phyloP scores from a whole-genome alignment of 1,284 basidiomycete species.

The Filobasidium uniguttulatum region DNA sequence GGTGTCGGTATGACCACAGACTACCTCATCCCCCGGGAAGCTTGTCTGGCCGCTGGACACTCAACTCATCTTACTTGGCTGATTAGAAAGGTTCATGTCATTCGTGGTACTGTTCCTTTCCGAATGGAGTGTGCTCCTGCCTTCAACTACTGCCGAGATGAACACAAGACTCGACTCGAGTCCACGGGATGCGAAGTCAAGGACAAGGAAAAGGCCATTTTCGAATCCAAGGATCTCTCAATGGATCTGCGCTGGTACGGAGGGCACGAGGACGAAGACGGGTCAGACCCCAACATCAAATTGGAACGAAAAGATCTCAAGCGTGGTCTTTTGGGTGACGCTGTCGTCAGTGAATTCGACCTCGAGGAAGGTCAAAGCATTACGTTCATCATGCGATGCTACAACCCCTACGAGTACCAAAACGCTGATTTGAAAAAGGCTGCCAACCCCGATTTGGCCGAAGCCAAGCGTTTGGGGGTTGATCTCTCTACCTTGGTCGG shows the following conservation, averaged over 20 bases:
- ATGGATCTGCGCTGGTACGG: slow-evolving; percentile 63
- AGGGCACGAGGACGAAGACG: slow-evolving; percentile 38
- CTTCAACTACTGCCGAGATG: slow-evolving; percentile 73
- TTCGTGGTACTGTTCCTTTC: slow-evolving; percentile 62
- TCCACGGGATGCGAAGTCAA: slow-evolving; percentile 40
- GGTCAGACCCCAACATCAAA: slow-evolving; percentile 44
- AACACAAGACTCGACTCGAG: slow-evolving; percentile 49
- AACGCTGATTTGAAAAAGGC: slow-evolving; percentile 23
- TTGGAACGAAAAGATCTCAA: slow-evolving; percentile 39
- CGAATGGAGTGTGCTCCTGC: slow-evolving; percentile 77
- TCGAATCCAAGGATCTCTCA: slow-evolving; percentile 48
- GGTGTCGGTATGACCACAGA: slow-evolving; percentile 62
- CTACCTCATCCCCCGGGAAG: slow-evolving; percentile 9
- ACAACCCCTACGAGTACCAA: slow-evolving; percentile 26
- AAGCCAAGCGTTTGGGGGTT: slow-evolving; percentile 42
- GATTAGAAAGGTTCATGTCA: slow-evolving; percentile 68
- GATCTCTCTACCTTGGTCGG: slow-evolving; percentile 42
- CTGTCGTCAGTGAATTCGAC: slow-evolving; percentile 38
- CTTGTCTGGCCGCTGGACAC: slow-evolving; percentile 16
- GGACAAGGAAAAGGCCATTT: slow-evolving; percentile 48
- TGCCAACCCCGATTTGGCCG: slow-evolving; percentile 26
- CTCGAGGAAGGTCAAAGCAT: slow-evolving; percentile 70
- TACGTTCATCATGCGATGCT: slow-evolving; percentile 62
- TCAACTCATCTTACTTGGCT: slow-evolving; percentile 64
- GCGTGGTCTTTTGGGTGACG: slow-evolving; percentile 26